These are phyloP conservation scores for Rhodamnia argentea DNA, from an alignment of 345 rosid genomes.

Conservation along the genomic window DNA sequence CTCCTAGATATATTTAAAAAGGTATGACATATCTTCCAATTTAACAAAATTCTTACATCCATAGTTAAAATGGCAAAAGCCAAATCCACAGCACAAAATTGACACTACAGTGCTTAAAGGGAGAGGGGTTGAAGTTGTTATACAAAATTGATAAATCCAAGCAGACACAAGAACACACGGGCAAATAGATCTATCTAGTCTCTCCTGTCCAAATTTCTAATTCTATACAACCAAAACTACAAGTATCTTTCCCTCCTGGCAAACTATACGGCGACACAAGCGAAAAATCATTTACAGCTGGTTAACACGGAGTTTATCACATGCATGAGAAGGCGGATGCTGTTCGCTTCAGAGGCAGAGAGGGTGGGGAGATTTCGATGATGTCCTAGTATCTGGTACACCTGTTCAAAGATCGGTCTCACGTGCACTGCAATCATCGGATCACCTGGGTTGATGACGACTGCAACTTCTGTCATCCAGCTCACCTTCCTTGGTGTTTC, in stretches of 20 bases:
- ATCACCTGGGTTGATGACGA: constrained; percentile 47
- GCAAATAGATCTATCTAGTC: neutral
- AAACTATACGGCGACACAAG: constrained; percentile 3
- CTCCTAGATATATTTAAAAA: neutral
- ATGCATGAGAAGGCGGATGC: constrained; percentile 48
- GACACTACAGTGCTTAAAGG: neutral
- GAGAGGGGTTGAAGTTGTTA: neutral
- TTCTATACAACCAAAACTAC: neutral
- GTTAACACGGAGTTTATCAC: constrained; percentile 40
- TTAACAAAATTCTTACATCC: neutral
- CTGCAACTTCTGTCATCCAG: constrained; percentile 69
- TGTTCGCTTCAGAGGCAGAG: constrained; percentile 28
- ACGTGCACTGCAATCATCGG: constrained; percentile 46
- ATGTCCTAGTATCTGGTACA: constrained; percentile 47
- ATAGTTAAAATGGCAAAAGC: neutral
- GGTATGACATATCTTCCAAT: neutral
- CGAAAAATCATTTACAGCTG: constrained; percentile 37
- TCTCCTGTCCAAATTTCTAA: neutral
- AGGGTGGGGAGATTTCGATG: constrained; percentile 25
- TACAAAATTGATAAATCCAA: neutral
- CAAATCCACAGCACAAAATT: neutral
- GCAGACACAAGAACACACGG: neutral
- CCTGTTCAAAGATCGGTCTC: constrained; percentile 56
- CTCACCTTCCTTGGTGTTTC: constrained; percentile 39
- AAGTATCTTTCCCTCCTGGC: neutral